Percentiles rank a stretch among this genome's conserved stretches.
These are phyloP conservation scores for Suhomyces taliae DNA, from an alignment of 1,139 yeast genomes.

Conservation along the genomic window DNA sequence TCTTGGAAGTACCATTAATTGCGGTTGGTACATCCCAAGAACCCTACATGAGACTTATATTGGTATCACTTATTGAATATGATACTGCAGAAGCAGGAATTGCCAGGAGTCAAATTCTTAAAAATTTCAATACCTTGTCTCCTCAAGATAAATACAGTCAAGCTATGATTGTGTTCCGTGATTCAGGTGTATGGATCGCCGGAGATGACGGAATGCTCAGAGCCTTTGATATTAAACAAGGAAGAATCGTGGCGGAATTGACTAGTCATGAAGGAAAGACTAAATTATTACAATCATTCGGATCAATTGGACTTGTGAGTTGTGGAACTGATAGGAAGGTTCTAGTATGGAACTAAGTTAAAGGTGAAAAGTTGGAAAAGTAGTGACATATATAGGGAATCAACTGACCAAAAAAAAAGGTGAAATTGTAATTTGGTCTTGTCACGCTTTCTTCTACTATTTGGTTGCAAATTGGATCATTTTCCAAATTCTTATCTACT, in stretches of 20 bases:
- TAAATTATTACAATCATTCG: conserved; percentile 30
- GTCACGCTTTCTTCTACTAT: too few species aligned
- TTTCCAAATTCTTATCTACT: too few species aligned
- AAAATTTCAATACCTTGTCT: conserved; percentile 58
- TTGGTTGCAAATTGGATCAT: too few species aligned
- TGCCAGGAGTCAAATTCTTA: conserved; percentile 47
- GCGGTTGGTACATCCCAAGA: conserved; percentile 72
- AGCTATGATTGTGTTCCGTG: conserved; percentile 47
- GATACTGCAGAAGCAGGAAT: conserved; percentile 12
- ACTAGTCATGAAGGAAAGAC: conserved; percentile 47
- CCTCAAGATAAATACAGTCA: conserved; percentile 74
- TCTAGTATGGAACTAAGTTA: conserved; percentile 5
- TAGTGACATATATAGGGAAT: too few species aligned
- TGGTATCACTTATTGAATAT: conserved; percentile 44
- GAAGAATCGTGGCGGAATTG: conserved; percentile 26
- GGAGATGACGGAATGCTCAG: conserved; percentile 70
- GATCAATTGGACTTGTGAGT: neutral
- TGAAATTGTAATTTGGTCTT: too few species aligned
- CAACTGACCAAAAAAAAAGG: too few species aligned
- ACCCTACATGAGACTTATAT: conserved; percentile 69
- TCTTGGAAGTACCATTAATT: conserved; percentile 27
- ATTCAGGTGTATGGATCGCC: conserved; percentile 52
- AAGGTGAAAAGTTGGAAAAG: neutral
- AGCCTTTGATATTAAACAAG: conserved; percentile 49
- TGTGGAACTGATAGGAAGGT: conserved; percentile 35